Percentiles rank a stretch among this genome's conserved stretches.
These are phyloP conservation scores for Oenanthe sinensis DNA, from an alignment of 129 eudicot genomes.

Conservation along the genomic window DNA sequence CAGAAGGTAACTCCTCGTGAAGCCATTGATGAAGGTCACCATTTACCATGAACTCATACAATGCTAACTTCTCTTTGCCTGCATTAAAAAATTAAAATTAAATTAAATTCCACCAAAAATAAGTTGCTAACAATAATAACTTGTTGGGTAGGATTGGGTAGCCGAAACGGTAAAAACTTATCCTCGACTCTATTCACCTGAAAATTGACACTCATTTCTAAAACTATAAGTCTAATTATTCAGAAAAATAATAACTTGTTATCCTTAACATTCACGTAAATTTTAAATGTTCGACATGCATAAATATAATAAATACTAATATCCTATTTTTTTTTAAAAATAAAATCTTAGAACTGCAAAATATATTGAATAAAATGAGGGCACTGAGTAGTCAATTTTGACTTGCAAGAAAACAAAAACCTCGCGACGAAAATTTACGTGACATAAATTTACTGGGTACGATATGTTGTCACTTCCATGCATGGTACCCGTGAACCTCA, in stretches of 20 bases:
- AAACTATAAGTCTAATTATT: too few species aligned
- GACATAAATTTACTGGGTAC: neutral
- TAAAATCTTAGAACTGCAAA: neutral
- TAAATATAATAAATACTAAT: too few species aligned
- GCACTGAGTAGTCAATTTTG: neutral
- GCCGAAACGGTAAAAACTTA: too few species aligned
- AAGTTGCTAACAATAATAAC: too few species aligned
- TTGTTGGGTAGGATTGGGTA: too few species aligned
- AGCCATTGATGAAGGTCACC: conserved; percentile 97
- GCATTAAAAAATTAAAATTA: neutral
- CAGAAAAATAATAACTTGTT: too few species aligned
- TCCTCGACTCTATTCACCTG: too few species aligned
- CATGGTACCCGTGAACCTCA: conserved; percentile 24
- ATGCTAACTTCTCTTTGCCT: conserved; percentile 81
- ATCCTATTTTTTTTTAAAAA: too few species aligned
- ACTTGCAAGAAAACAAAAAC: neutral
- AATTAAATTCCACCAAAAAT: neutral
- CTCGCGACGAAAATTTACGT: neutral
- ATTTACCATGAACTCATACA: conserved; percentile 78
- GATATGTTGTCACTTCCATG: neutral
- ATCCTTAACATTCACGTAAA: neutral
- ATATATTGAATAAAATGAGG: neutral
- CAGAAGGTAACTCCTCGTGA: conserved; percentile 87
- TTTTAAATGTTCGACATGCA: neutral
- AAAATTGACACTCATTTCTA: too few species aligned